phyloP scores from a whole-genome alignment of 139 green algal species.

The Chlamydomonas sp. region DNA sequence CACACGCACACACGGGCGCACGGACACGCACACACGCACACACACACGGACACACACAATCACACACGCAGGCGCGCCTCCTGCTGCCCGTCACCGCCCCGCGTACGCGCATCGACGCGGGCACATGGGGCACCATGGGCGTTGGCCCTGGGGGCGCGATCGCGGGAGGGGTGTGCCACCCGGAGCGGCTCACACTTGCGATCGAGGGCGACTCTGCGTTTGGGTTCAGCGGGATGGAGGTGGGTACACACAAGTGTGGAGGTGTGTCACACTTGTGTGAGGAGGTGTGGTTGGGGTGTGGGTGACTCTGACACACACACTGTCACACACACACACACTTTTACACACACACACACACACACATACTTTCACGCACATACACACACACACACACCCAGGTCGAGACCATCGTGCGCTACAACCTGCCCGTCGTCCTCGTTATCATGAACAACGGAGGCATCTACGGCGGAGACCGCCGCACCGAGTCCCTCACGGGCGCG shows the following conservation, averaged over 20 bases:
- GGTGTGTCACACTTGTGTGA: too few relatives aligned
- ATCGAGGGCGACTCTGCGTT: conserved; percentile 79
- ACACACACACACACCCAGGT: too few relatives aligned
- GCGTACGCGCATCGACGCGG: conserved; percentile 63
- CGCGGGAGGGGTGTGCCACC: conserved; percentile 32
- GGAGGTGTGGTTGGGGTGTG: too few relatives aligned
- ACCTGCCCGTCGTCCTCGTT: conserved; percentile 62
- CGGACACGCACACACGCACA: too few relatives aligned
- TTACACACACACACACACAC: too few relatives aligned
- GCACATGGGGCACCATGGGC: conserved; percentile 81
- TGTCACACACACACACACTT: too few relatives aligned
- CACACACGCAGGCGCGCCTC: conserved; percentile 7
- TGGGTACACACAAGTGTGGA: conserved; percentile 42
- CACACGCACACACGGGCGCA: too few relatives aligned
- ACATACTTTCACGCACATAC: background rate
- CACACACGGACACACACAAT: background rate
- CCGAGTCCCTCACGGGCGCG: conserved; percentile 20
- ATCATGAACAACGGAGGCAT: conserved; percentile 80
- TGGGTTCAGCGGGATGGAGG: conserved; percentile 73
- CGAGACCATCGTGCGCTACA: too few relatives aligned
- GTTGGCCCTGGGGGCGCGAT: conserved; percentile 68
- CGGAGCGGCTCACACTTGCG: conserved; percentile 49
- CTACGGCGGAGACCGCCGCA: conserved; percentile 69
- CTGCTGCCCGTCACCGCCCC: conserved; percentile 34
- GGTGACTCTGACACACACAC: too few relatives aligned